phyloP scores from a whole-genome alignment of 2,329 filamentous ascomycete genomes.

The Ilyonectria mors-panacis region DNA sequence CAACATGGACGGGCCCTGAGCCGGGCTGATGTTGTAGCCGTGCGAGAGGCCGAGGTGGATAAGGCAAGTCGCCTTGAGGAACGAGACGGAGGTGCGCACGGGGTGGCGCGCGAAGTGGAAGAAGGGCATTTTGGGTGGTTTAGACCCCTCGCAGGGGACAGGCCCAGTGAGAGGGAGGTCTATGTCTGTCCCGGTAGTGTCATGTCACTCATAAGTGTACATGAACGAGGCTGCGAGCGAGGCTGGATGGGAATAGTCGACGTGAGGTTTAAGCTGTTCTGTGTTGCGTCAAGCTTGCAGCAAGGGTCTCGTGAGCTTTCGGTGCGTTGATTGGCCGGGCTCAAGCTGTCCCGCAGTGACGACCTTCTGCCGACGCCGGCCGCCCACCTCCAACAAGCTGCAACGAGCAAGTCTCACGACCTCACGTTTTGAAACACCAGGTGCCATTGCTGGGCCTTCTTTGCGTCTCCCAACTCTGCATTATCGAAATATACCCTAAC shows the following conservation, averaged over 20 bases:
- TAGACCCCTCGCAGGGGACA: constrained; percentile 18
- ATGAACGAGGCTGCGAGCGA: constrained; percentile 1
- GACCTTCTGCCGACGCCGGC: constrained; percentile 45
- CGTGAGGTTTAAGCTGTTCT: constrained; percentile 18
- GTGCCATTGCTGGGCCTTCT: constrained; percentile 32
- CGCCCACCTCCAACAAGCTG: constrained; percentile 35
- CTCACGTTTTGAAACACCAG: constrained; percentile 27
- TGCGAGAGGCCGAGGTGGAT: constrained; percentile 68
- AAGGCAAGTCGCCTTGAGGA: constrained; percentile 58
- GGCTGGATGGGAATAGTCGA: constrained; percentile 1
- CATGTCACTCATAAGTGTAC: constrained; percentile 19
- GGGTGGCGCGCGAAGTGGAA: constrained; percentile 58
- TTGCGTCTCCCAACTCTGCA: not conserved
- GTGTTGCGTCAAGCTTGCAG: constrained; percentile 26
- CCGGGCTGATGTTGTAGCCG: constrained; percentile 71
- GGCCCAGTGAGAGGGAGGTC: not conserved
- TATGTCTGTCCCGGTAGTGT: constrained; percentile 5
- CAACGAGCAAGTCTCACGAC: constrained; percentile 30
- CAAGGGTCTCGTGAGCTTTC: constrained; percentile 26
- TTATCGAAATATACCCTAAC: constrained; percentile 12
- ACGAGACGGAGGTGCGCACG: constrained; percentile 53
- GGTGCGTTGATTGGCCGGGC: constrained; percentile 35
- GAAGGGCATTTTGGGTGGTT: constrained; percentile 41
- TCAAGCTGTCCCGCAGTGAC: constrained; percentile 38
- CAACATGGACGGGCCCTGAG: constrained; percentile 87